Evolutionary conservation across 2,329 filamentous ascomycete genomes (phyloP).

Genomic region (Aphanoascus verrucosus): DNA sequence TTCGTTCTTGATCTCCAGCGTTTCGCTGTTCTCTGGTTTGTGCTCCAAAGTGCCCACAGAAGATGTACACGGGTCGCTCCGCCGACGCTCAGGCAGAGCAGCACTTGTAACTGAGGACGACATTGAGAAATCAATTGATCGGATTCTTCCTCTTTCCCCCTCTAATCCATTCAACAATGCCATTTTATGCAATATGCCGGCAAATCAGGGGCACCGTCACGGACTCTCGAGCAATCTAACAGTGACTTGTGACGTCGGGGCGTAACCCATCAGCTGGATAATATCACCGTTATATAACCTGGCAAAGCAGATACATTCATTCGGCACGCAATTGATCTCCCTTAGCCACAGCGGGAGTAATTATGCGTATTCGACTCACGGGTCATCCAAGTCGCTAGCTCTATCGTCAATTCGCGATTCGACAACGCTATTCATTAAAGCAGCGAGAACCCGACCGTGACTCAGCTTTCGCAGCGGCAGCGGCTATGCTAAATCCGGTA

Average conservation of each 20-base stretch:
- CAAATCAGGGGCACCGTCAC: no score
- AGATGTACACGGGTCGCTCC: background rate
- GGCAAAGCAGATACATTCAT: no score
- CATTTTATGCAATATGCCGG: no score
- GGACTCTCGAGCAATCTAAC: no score
- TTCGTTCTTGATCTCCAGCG: slow-evolving; percentile 42
- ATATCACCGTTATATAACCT: no score
- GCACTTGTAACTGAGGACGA: background rate
- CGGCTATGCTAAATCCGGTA: background rate
- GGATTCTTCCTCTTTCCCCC: background rate
- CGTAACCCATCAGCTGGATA: no score
- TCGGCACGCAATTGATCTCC: no score
- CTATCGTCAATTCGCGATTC: no score
- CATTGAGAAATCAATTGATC: background rate
- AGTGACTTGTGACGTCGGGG: no score
- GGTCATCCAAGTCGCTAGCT: no score
- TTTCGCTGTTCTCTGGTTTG: background rate
- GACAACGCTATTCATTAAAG: background rate
- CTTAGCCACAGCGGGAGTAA: no score
- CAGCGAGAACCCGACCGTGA: background rate
- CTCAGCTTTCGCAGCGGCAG: background rate
- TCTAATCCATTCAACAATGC: background rate
- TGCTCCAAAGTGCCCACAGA: background rate
- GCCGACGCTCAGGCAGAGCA: background rate
- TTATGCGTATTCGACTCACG: no score